These are phyloP conservation scores for Dipteronia sinensis DNA, from an alignment of 345 rosid genomes.

Conservation along the genomic window DNA sequence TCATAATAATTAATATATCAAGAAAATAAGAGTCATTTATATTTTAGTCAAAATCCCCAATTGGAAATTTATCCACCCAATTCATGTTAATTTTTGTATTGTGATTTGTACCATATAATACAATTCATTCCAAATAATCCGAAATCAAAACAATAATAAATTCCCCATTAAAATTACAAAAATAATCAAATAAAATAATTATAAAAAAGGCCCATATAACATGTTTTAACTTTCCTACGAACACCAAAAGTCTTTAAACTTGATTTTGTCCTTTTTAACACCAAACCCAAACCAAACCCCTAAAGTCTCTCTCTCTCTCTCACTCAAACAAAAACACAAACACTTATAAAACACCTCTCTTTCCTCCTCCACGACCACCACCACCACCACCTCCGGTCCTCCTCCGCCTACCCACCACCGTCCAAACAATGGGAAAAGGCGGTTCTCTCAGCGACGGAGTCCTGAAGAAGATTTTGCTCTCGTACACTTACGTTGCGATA, in stretches of 20 bases:
- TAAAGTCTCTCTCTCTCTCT: not conserved
- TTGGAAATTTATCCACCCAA: no score
- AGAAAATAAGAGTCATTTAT: no score
- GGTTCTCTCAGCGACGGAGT: constrained; percentile 86
- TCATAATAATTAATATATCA: no score
- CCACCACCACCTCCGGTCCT: not conserved
- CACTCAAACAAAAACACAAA: not conserved
- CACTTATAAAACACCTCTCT: not conserved
- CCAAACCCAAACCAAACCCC: not conserved
- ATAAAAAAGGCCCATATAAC: not conserved
- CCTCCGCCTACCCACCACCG: constrained; percentile 6
- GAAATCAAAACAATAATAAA: no score
- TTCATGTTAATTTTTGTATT: no score
- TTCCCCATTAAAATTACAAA: no score
- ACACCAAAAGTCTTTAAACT: not conserved
- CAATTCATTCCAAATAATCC: no score
- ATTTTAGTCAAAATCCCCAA: no score
- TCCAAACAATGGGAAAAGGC: constrained; percentile 73
- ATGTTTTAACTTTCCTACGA: not conserved
- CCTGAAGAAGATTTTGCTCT: constrained; percentile 82
- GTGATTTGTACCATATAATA: no score
- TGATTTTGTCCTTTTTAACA: not conserved
- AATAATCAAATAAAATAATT: no score
- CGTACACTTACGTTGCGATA: constrained; percentile 87
- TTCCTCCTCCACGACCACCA: not conserved